These are phyloP conservation scores for Entomortierella parvispora DNA, from an alignment of 192 early-diverging fungal genomes.

Conservation along the genomic window DNA sequence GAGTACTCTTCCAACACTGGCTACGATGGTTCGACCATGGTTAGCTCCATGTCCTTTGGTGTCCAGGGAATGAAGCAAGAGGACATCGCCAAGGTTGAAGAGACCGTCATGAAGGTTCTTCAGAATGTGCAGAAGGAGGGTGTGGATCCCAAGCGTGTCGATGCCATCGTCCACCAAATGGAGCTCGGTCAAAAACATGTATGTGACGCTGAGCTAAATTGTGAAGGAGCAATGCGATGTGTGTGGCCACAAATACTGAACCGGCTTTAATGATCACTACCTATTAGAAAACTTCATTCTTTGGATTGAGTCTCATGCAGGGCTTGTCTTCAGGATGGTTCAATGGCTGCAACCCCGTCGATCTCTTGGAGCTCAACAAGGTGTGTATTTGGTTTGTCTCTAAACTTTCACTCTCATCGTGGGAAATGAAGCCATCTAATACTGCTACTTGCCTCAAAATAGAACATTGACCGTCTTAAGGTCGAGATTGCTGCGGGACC, in stretches of 20 bases:
- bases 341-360: conserved; percentile 87
- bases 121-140: conserved; percentile 74
- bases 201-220: conserved; percentile 32
- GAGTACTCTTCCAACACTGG: conserved; percentile 93
- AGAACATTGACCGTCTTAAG: conserved; percentile 79
- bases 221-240: background rate
- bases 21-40: conserved; percentile 79
- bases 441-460: too few relatives aligned
- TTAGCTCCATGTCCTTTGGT: conserved; percentile 83
- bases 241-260: too few relatives aligned
- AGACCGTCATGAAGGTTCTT: conserved; percentile 76
- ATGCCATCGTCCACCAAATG: conserved; percentile 86
- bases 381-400: conserved; percentile 27
- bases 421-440: too few relatives aligned
- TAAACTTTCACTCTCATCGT: background rate
- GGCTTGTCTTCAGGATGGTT: conserved; percentile 84
- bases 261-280: too few relatives aligned
- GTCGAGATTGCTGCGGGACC: conserved; percentile 62
- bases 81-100: conserved; percentile 76
- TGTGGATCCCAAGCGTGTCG: conserved; percentile 80
- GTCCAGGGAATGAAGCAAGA: conserved; percentile 83
- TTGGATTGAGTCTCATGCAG: conserved; percentile 87
- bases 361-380: conserved; percentile 83
- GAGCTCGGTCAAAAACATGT: conserved; percentile 92
- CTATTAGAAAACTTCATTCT: conserved; percentile 83